phyloP scores from a whole-genome alignment of 768 basidiomycete genomes.

The Myochromella boudieri region DNA sequence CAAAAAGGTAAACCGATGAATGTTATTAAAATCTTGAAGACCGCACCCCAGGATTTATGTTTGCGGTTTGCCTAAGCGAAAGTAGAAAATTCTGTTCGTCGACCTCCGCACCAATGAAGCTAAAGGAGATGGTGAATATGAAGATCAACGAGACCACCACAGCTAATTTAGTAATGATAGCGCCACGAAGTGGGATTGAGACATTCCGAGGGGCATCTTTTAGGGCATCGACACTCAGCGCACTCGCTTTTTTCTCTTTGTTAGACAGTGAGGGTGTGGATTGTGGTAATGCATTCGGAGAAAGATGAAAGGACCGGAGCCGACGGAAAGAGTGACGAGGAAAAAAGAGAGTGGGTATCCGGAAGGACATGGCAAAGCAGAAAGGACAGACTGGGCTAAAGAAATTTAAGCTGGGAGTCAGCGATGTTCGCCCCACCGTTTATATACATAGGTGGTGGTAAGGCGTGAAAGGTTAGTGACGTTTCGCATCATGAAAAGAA shows the following conservation, averaged over 20 bases:
- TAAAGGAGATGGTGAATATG: constrained; percentile 44
- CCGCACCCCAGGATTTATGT: constrained; percentile 46
- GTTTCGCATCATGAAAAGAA: not conserved
- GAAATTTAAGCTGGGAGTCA: constrained; percentile 3
- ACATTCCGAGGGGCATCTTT: constrained; percentile 16
- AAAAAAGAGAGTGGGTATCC: constrained; percentile 27
- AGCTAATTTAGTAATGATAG: constrained; percentile 33
- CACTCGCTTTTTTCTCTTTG: not conserved
- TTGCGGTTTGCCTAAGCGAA: constrained; percentile 39
- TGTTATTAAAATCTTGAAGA: not conserved
- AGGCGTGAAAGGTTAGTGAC: not conserved
- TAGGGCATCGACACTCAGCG: not conserved
- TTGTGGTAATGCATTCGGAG: constrained; percentile 22
- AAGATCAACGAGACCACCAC: constrained; percentile 48
- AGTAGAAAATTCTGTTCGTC: constrained; percentile 41
- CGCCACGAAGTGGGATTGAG: constrained; percentile 28
- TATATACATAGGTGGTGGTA: not conserved
- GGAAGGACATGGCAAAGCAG: constrained; percentile 23
- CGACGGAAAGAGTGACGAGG: constrained; percentile 35
- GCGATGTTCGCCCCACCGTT: not conserved
- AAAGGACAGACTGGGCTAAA: constrained; percentile 5
- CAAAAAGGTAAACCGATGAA: not conserved
- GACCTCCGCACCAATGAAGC: constrained; percentile 45
- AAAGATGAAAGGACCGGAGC: constrained; percentile 46
- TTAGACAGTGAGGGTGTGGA: constrained; percentile 7